These are phyloP conservation scores for Antrodiella citrinella DNA, from an alignment of 768 basidiomycete species.

Conservation along the genomic window DNA sequence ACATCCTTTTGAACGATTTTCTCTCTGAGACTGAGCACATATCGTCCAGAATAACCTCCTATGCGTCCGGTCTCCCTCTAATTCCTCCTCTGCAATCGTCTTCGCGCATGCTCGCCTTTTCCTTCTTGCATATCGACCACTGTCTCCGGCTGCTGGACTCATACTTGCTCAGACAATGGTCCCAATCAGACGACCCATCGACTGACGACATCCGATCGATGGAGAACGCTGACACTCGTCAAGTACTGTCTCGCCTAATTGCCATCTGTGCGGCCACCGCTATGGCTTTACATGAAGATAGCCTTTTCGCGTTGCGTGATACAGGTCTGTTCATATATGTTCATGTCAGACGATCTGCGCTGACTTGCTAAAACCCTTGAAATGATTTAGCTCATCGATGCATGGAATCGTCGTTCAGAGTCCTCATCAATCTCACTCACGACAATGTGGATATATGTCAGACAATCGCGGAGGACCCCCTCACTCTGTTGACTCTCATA, in stretches of 20 bases:
- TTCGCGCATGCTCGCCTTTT: conserved; percentile 20
- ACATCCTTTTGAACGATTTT: conserved; percentile 25
- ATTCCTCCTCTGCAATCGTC: conserved; percentile 20
- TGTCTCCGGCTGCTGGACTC: conserved; percentile 56
- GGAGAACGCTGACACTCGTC: conserved; percentile 13
- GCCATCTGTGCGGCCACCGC: conserved; percentile 6
- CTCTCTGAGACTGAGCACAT: conserved; percentile 32
- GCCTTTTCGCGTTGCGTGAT: neutral
- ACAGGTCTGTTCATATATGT: neutral
- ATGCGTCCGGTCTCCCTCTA: conserved; percentile 32
- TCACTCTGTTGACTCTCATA: conserved; percentile 39
- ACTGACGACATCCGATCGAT: conserved; percentile 3
- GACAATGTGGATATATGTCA: conserved; percentile 48
- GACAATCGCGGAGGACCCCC: conserved; percentile 39
- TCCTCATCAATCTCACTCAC: conserved; percentile 68
- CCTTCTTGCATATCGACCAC: conserved; percentile 41
- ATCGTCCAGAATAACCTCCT: conserved; percentile 29
- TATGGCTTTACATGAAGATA: neutral
- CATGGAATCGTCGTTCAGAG: conserved; percentile 50
- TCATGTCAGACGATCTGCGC: too few species aligned
- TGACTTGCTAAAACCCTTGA: too few species aligned
- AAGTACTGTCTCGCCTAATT: neutral
- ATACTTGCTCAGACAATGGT: conserved; percentile 56
- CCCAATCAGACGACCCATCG: conserved; percentile 5
- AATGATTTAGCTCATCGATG: conserved; percentile 33